Evolutionary conservation across 2,329 filamentous ascomycete species (phyloP).

Genomic region (Daldinia sp.): DNA sequence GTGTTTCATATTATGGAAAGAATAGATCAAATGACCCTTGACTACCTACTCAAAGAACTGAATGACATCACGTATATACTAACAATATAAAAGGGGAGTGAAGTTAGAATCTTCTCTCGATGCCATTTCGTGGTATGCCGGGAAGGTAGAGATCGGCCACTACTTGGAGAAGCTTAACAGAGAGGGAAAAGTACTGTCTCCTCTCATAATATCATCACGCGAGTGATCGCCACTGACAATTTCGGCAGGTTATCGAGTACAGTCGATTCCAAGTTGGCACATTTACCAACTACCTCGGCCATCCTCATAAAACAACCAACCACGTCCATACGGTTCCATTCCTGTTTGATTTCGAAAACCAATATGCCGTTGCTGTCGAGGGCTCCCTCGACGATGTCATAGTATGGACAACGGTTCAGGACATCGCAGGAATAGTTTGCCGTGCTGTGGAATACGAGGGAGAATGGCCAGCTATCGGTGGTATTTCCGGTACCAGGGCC

Average conservation of each 20-base stretch:
- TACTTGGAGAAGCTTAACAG: slow-evolving; percentile 55
- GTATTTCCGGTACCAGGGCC: slow-evolving; percentile 48
- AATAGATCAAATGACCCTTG: too few relatives aligned
- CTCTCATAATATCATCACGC: neutral
- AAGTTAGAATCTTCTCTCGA: slow-evolving; percentile 23
- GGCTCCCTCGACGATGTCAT: slow-evolving; percentile 32
- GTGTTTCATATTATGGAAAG: too few relatives aligned
- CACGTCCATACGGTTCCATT: slow-evolving; percentile 48
- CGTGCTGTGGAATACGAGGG: slow-evolving; percentile 51
- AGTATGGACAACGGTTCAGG: slow-evolving; percentile 46
- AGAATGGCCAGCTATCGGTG: slow-evolving; percentile 52
- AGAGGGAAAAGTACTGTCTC: slow-evolving; percentile 46
- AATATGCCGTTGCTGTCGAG: slow-evolving; percentile 45
- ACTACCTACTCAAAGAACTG: too few relatives aligned
- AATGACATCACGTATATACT: too few relatives aligned
- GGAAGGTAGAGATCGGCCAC: slow-evolving; percentile 51
- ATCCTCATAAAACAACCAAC: slow-evolving; percentile 52
- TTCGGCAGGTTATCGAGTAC: slow-evolving; percentile 55
- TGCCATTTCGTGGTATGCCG: slow-evolving; percentile 47
- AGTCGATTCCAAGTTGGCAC: slow-evolving; percentile 58
- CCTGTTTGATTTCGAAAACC: slow-evolving; percentile 48
- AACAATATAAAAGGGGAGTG: slow-evolving; percentile 12
- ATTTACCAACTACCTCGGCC: slow-evolving; percentile 59
- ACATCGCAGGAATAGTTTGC: slow-evolving; percentile 49
- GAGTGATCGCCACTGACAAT: neutral